phyloP scores from a whole-genome alignment of 257 asterid species.

The Solanum bulbocastanum region DNA sequence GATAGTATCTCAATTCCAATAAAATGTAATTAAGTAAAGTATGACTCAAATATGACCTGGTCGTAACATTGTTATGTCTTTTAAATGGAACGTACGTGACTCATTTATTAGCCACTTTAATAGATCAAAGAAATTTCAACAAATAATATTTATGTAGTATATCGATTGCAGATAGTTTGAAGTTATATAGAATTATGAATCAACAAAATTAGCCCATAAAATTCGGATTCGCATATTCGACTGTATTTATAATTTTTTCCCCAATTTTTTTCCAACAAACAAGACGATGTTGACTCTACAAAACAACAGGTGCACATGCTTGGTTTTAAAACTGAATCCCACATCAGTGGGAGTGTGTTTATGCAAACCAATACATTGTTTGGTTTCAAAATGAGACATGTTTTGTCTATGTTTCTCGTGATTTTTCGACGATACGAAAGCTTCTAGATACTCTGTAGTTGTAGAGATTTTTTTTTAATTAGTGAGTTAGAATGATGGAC shows the following conservation, averaged over 20 bases:
- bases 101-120: neutral
- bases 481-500: neutral
- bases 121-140: neutral
- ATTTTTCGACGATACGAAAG: neutral
- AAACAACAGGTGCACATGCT: neutral
- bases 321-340: neutral
- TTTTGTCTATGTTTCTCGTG: neutral
- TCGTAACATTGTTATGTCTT: neutral
- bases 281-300: neutral
- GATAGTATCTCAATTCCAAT: neutral
- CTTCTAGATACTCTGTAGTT: neutral
- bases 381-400: neutral
- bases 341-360: neutral
- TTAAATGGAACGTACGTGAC: neutral
- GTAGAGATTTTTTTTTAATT: neutral
- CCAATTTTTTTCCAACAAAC: neutral
- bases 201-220: neutral
- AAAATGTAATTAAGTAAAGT: no score
- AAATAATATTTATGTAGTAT: no score
- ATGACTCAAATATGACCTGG: neutral
- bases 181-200: neutral
- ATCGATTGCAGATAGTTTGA: neutral
- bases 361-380: neutral
- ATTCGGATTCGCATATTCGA: neutral
- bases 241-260: neutral